Conservation (phyloP, 1,284 basidiomycete genomes). For the Leucoagaricus sp. region DNA sequence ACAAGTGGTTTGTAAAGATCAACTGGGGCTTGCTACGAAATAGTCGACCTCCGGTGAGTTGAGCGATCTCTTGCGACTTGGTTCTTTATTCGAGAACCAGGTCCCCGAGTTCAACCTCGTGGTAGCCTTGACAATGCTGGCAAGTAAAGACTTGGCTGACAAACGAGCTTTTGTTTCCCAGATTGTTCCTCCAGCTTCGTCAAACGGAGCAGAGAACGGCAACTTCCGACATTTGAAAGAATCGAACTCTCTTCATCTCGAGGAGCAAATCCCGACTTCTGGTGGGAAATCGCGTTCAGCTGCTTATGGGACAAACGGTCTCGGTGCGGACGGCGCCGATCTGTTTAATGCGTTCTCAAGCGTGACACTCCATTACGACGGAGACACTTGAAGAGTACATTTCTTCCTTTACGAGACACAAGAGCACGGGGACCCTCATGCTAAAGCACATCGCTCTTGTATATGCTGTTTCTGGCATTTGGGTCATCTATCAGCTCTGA, state of each 20-base stretch:
- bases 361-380: conserved; percentile 86
- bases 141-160: neutral
- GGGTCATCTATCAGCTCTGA: conserved; percentile 3
- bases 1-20: conserved; percentile 97
- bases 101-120: neutral
- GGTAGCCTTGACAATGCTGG: conserved; percentile 16
- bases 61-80: conserved; percentile 6
- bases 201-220: conserved; percentile 83
- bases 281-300: conserved; percentile 19
- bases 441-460: conserved; percentile 3
- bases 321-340: conserved; percentile 44
- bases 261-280: conserved; percentile 49
- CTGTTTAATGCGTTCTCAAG: conserved; percentile 85
- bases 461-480: conserved; percentile 1
- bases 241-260: conserved; percentile 87
- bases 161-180: conserved; percentile 31
- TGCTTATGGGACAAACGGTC: conserved; percentile 39
- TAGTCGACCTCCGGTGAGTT: conserved; percentile 86
- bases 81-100: neutral
- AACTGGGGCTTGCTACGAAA: conserved; percentile 97
- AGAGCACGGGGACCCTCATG: neutral
- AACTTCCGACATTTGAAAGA: conserved; percentile 94
- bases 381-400: conserved; percentile 44
- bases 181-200: conserved; percentile 78
- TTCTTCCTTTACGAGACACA: conserved; percentile 1